These are phyloP conservation scores for Lachancea fermentati DNA, from an alignment of 805 yeast species.

Conservation along the genomic window DNA sequence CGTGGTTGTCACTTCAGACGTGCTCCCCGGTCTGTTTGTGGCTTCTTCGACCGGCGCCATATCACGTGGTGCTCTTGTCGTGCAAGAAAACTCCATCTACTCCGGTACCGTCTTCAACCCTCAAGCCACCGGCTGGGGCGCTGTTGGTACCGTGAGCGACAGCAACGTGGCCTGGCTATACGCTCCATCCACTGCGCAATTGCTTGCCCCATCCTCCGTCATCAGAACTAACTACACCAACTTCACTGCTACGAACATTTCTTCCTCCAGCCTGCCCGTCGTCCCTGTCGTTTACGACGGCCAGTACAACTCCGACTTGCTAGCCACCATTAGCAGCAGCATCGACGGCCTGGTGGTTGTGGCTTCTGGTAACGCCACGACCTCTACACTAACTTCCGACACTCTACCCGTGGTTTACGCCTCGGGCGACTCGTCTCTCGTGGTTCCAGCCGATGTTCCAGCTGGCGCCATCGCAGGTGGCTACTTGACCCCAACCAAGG, in stretches of 20 bases:
- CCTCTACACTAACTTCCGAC: constrained; percentile 12
- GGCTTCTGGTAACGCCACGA: constrained; percentile 18
- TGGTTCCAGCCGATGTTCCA: constrained; percentile 19
- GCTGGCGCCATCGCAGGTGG: constrained; percentile 27
- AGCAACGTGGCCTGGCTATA: constrained; percentile 22
- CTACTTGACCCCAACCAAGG: constrained; percentile 28
- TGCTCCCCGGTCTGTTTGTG: constrained; percentile 17
- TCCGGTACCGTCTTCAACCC: constrained; percentile 25
- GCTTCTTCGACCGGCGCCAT: constrained; percentile 17
- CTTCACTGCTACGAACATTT: constrained; percentile 20
- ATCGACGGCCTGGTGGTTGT: constrained; percentile 26
- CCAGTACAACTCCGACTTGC: constrained; percentile 15
- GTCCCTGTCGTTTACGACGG: constrained; percentile 29
- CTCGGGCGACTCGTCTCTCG: constrained; percentile 15
- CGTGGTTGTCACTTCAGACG: constrained; percentile 22
- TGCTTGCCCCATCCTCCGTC: constrained; percentile 17
- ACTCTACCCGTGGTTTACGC: constrained; percentile 28
- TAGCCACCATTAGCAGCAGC: constrained; percentile 14
- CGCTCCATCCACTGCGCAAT: constrained; percentile 19
- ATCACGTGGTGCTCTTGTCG: constrained; percentile 24
- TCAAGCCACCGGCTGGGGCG: constrained; percentile 12
- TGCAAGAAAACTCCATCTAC: constrained; percentile 21
- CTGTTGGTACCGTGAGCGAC: constrained; percentile 22
- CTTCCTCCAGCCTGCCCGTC: constrained; percentile 10
- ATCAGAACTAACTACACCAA: constrained; percentile 20